A percentile compares a stretch with the other conserved stretches of the same genome.
Evolutionary conservation across 495 filamentous ascomycete genomes (phyloP).

Genomic region (Neurospora sp.): DNA sequence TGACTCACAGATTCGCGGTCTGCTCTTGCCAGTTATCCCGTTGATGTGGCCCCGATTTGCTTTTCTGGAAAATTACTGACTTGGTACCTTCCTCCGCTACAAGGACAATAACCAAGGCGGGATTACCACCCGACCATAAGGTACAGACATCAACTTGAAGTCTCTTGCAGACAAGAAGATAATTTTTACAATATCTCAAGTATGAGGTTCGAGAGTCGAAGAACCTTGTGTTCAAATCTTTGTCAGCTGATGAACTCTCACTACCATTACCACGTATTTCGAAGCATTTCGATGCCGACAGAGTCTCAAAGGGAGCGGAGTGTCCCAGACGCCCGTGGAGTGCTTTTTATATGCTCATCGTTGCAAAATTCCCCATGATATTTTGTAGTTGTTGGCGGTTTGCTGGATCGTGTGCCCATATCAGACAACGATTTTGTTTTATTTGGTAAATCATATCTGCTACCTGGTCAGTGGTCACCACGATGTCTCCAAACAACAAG

Average conservation of each 20-base stretch:
- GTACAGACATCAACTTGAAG: no score
- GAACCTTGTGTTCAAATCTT: not conserved
- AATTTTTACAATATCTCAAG: not conserved
- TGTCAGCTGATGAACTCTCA: not conserved
- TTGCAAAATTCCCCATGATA: not conserved
- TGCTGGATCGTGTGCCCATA: not conserved
- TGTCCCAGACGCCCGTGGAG: not conserved
- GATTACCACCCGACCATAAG: no score
- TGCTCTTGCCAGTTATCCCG: no score
- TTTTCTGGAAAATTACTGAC: no score
- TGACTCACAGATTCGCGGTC: no score
- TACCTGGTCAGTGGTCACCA: not conserved
- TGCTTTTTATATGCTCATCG: not conserved
- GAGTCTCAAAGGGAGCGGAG: not conserved
- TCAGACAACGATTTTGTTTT: not conserved
- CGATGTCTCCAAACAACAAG: not conserved
- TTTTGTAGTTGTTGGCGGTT: not conserved
- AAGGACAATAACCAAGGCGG: no score
- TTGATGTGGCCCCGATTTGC: no score
- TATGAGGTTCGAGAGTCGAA: not conserved
- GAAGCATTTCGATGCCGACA: not conserved
- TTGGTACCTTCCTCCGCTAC: no score
- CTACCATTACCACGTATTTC: not conserved
- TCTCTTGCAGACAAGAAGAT: no score
- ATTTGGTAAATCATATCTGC: not conserved